Percentiles rank a stretch among this genome's conserved stretches.
phyloP scores from a whole-genome alignment of 257 asterid species.

The Ilex aquifolium region DNA sequence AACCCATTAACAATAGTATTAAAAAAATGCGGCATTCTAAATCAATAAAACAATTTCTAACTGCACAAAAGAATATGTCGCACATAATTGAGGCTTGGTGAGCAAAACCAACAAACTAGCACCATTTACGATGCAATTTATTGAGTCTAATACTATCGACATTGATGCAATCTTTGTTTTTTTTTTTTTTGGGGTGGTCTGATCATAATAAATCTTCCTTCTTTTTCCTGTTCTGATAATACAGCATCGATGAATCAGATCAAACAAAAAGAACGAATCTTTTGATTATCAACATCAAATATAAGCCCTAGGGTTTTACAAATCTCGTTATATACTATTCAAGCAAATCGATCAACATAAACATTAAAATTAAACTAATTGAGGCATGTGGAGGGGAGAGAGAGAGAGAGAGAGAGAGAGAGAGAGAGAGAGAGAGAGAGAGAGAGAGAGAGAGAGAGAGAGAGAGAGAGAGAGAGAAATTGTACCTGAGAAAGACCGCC shows the following conservation, averaged over 20 bases:
- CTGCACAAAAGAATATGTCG: not conserved
- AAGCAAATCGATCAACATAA: not conserved
- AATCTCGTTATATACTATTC: no score
- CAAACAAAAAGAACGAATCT: not conserved
- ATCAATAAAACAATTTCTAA: not conserved
- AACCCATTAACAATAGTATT: constrained; percentile 6
- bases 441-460: no score
- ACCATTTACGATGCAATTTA: not conserved
- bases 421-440: no score
- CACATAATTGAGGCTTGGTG: not conserved
- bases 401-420: no score
- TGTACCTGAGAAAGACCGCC: constrained; percentile 61
- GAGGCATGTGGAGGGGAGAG: not conserved
- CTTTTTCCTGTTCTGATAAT: no score
- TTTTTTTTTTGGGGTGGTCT: no score
- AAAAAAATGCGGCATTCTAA: not conserved
- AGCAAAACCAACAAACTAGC: not conserved
- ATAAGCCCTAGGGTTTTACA: not conserved
- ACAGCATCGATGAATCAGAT: not conserved
- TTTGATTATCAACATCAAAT: not conserved
- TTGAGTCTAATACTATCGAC: not conserved
- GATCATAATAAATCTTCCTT: no score
- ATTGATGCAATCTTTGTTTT: no score
- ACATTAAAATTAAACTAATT: not conserved
- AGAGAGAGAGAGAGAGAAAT: not conserved